These are phyloP conservation scores for Euphorbia tirucalli DNA, from an alignment of 345 rosid genomes.

Conservation along the genomic window DNA sequence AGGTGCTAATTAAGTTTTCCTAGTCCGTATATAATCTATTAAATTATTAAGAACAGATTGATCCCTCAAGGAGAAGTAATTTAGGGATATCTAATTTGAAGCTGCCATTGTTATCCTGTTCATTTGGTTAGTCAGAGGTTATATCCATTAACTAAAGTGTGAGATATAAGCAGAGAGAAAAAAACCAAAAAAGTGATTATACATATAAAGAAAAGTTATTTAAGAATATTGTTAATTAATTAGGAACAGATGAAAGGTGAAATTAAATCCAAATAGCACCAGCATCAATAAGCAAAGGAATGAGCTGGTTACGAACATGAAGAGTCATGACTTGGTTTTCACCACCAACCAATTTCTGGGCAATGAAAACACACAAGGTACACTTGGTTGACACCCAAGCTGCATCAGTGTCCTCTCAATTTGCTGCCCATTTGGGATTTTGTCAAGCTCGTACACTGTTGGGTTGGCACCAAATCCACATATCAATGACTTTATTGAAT, in stretches of 20 bases:
- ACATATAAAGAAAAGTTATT: too few species aligned
- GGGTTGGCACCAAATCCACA: conserved; percentile 36
- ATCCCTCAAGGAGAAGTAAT: too few species aligned
- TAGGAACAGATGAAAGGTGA: not conserved
- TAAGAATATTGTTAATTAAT: too few species aligned
- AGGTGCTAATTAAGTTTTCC: too few species aligned
- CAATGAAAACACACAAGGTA: conserved; percentile 33
- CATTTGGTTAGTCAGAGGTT: too few species aligned
- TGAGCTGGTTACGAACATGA: conserved; percentile 29
- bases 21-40: too few species aligned
- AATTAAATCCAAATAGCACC: conserved; percentile 32
- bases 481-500: conserved; percentile 26
- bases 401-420: conserved; percentile 29
- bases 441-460: conserved; percentile 28
- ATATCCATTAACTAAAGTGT: too few species aligned
- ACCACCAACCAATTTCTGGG: conserved; percentile 23
- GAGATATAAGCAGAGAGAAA: too few species aligned
- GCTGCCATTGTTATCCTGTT: too few species aligned
- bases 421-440: conserved; percentile 23
- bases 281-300: conserved; percentile 29
- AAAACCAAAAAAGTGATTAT: too few species aligned
- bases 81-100: too few species aligned
- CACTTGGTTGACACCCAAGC: conserved; percentile 27
- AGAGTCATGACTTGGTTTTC: conserved; percentile 34
- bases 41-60: too few species aligned